Evolutionary conservation across 2,329 filamentous ascomycete species (phyloP), one percentile per base, ranked within the genome.

Genomic region (Diaporthe nobilis): DNA sequence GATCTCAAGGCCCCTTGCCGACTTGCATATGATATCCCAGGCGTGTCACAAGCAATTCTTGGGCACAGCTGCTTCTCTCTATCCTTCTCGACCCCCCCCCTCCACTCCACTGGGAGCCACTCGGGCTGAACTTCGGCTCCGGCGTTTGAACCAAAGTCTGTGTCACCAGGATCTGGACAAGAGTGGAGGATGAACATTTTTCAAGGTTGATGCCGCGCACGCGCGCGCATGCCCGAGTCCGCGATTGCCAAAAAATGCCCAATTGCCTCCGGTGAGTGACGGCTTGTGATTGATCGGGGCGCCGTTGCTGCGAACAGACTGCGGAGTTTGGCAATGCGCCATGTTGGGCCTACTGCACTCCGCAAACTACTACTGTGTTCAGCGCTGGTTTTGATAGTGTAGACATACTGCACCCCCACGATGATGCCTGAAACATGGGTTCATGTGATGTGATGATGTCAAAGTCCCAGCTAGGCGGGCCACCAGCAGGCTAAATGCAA

Each of bases 11-110:
- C 63, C 71, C 53, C 37, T 72, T 72, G 71, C 65, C 65, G 71
- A 70, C 42, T 75, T 65, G 67, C 67, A 75, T 75, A 72, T 75
- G 73, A 71, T 75, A 65, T 37, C 44, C 68, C 61, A 37, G 42
- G 42, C 34, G 39, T 77, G 68, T 76, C 76, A 75, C 77, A 74
- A 78, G 61, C 76, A 76, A 77, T 75, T 77, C 49, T 75, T 77
- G 61, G 74, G 58, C 25, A 49, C 37, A 15, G 28, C 31, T 37
- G 61, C 61, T 65, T 65, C 44, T 31, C 65, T 70, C 61, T 34
- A 12, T 34, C 65, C 65, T 53, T 49, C 65, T 70, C 47, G 65
- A 70, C 49, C 47, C 65, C 47, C 34, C 47, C n/a, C 65, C 44
- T 12, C 34, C 31, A 17, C 47, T 51, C 63, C 47, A 53, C 47